Percentiles rank a stretch among this genome's conserved stretches.
phyloP scores from a whole-genome alignment of 306 rosid genomes.

The Prunus salicina region DNA sequence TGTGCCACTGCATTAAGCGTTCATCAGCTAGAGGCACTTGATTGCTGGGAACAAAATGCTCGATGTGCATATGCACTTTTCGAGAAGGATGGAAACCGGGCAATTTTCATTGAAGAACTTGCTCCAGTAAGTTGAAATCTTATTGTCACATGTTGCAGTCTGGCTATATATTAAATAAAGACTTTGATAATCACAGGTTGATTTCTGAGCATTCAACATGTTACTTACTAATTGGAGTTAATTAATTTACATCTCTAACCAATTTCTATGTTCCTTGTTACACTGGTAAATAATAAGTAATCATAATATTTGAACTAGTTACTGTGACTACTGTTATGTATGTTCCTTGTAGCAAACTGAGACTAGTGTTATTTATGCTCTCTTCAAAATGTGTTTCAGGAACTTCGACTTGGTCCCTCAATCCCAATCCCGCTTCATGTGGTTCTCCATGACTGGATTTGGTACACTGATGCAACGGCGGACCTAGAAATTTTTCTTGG shows the following conservation, averaged over 20 bases:
- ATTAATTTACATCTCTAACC: neutral
- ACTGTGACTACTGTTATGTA: neutral
- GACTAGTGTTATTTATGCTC: no score
- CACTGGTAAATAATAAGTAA: neutral
- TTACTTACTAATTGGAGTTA: neutral
- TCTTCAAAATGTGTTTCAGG: no score
- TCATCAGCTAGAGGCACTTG: slow-evolving; percentile 97
- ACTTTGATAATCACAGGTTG: neutral
- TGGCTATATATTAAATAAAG: neutral
- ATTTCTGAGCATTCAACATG: neutral
- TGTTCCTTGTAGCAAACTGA: no score
- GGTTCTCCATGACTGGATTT: no score
- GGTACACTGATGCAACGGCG: no score
- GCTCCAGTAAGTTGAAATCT: slow-evolving; percentile 68
- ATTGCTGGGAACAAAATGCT: slow-evolving; percentile 94
- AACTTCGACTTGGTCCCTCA: no score
- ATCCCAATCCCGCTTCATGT: no score
- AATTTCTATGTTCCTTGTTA: neutral
- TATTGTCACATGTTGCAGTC: neutral
- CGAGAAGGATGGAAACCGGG: slow-evolving; percentile 90
- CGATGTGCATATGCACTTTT: slow-evolving; percentile 93
- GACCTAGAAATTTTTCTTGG: no score
- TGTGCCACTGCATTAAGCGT: slow-evolving; percentile 89
- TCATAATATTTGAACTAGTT: no score
- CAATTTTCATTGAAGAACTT: slow-evolving; percentile 92